Percentiles rank a stretch among this genome's conserved stretches.
These are phyloP conservation scores for Fraxinus velutina DNA, from an alignment of 305 asterid genomes.

Conservation along the genomic window DNA sequence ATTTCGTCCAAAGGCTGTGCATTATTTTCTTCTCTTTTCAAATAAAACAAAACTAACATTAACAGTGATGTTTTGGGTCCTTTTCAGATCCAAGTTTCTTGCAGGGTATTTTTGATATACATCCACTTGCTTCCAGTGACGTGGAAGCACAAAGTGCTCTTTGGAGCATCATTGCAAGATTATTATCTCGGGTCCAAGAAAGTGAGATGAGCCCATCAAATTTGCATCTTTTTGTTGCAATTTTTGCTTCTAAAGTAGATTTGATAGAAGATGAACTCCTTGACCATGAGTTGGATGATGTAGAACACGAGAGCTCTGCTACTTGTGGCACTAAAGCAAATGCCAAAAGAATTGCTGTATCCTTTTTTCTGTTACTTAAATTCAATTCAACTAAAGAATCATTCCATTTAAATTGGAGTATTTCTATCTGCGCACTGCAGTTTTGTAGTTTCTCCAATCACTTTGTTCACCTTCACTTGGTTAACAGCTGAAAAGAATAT, in stretches of 20 bases:
- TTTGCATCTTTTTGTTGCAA: conserved; percentile 46
- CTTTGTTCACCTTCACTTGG: conserved; percentile 37
- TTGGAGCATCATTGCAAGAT: conserved; percentile 65
- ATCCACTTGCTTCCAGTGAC: conserved; percentile 63
- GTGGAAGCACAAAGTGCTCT: conserved; percentile 66
- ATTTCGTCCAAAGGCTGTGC: conserved; percentile 10
- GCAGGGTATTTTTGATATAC: conserved; percentile 62
- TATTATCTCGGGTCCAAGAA: conserved; percentile 43
- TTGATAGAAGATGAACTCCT: conserved; percentile 63
- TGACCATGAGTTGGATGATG: conserved; percentile 36
- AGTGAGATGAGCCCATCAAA: conserved; percentile 40
- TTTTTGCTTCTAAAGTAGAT: conserved; percentile 53
- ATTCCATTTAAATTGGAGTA: neutral
- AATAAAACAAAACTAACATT: conserved; percentile 8
- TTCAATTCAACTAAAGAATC: neutral
- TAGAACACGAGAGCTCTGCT: conserved; percentile 27
- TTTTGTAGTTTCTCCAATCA: conserved; percentile 17
- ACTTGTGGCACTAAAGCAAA: conserved; percentile 29
- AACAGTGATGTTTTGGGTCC: conserved; percentile 24
- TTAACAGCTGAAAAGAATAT: conserved; percentile 52
- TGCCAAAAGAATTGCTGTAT: conserved; percentile 52
- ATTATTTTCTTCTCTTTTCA: neutral
- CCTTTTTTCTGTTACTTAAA: conserved; percentile 31
- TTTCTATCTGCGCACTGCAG: neutral
- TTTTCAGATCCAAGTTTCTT: conserved; percentile 56